Percentiles rank a stretch among this genome's conserved stretches.
Conservation (phyloP, 1,139 yeast species). For the Yamadazyma taylorii region DNA sequence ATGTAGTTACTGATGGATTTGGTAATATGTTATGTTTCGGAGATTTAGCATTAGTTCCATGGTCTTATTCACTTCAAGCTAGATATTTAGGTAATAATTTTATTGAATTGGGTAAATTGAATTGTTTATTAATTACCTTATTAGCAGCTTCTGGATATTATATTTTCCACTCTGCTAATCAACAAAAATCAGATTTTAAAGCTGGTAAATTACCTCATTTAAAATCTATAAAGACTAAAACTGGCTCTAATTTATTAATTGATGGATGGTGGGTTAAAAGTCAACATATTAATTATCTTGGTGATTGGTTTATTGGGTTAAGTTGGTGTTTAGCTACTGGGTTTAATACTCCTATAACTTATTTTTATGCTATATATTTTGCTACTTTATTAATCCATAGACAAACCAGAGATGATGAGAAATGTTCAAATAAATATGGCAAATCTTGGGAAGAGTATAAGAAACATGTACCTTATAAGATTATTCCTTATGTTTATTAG, state of each 20-base stretch:
- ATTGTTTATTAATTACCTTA: conserved; percentile 36
- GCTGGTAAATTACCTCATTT: conserved; percentile 67
- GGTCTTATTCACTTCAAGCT: conserved; percentile 83
- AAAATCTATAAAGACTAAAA: conserved; percentile 65
- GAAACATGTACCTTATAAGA: conserved; percentile 78
- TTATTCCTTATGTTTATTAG: conserved; percentile 83
- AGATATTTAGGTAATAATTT: conserved; percentile 63
- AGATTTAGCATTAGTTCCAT: conserved; percentile 91
- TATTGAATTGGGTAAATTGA: conserved; percentile 50
- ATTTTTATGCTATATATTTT: conserved; percentile 83
- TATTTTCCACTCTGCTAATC: conserved; percentile 81
- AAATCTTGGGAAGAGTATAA: conserved; percentile 83
- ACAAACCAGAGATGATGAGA: conserved; percentile 87
- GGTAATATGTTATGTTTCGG: conserved; percentile 97
- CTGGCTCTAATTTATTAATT: conserved; percentile 76
- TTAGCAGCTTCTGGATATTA: conserved; percentile 64
- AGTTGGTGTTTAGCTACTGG: conserved; percentile 95
- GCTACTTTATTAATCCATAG: conserved; percentile 81
- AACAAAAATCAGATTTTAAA: conserved; percentile 82
- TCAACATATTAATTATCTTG: conserved; percentile 92
- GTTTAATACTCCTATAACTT: conserved; percentile 75
- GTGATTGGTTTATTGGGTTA: conserved; percentile 91
- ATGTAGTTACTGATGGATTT: conserved; percentile 92
- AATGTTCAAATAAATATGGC: conserved; percentile 85
- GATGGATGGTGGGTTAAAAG: conserved; percentile 97